Base-by-base conservation (phyloP, 768 basidiomycete genomes). In the Pleurotus ostreatus region DNA sequence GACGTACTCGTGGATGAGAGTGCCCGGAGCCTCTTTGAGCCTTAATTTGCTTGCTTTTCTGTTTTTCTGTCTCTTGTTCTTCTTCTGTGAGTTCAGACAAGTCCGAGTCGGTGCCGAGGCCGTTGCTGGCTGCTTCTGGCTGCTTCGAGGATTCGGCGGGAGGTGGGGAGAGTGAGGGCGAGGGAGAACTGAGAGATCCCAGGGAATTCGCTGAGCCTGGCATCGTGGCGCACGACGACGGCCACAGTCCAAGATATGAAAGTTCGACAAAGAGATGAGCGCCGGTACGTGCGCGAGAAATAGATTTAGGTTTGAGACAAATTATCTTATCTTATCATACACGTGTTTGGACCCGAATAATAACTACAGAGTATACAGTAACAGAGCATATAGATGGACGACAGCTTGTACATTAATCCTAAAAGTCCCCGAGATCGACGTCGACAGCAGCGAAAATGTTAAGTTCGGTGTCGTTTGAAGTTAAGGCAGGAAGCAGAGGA, bases 31-130 rank as follows among this genome's bases (percentile, higher is more conserved):
- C 37, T 53, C 49, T 25, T 41, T 18, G n/a, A 22, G 38, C 38
- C 51, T 53, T 53, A 2, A 39, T 34, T 23, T 41, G 15, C 39
- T 53, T 53, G 37, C 39, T 60, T 25, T 63, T 57, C 49, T 67
- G 62, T 57, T 68, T 73, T 58, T 74, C 70, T 49, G 68, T 62
- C 63, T 87, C 85, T 61, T 86, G 81, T 62, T 90, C 88, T 65
- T 91, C 89, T 65, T 92, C 89, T 13, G 89, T 91, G 66, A 92
- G 82, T 67, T 89, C 89, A 43, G 88, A 90, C 57, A 92, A 81
- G 72, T 91, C 89, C 5, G 89, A 90, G 68, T 82, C 88, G 61
- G 70, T 57, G 34, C 69, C 82, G 59, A 86, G 74, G 39, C 71
- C 76, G 55, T 71, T 71, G 57, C 63, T 70, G 55, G 63, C 9